phyloP scores from a whole-genome alignment of 805 yeast genomes.

The Priceomyces fermenticarens region DNA sequence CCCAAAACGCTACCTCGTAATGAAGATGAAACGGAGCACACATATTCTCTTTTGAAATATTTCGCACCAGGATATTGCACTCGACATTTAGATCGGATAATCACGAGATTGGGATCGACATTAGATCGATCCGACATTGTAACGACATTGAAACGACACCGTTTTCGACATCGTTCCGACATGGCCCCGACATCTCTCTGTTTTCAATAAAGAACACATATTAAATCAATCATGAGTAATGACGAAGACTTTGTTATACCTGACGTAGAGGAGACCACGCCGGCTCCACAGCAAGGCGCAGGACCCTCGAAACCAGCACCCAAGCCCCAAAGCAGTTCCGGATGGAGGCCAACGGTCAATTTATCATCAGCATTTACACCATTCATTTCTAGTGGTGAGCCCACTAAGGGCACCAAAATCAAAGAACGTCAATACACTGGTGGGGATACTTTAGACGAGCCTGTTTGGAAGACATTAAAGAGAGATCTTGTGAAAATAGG shows the following conservation, averaged over 20 bases:
- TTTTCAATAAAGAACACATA: not conserved
- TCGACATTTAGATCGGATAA: too few relatives aligned
- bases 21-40: too few relatives aligned
- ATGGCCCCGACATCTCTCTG: too few relatives aligned
- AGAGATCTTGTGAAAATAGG: slow-evolving; percentile 37
- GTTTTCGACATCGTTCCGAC: too few relatives aligned
- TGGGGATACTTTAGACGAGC: slow-evolving; percentile 72
- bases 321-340: not conserved
- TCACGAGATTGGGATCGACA: too few relatives aligned
- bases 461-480: slow-evolving; percentile 53
- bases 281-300: slow-evolving; percentile 1
- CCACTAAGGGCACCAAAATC: slow-evolving; percentile 21
- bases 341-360: slow-evolving; percentile 27
- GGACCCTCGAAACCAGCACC: not conserved
- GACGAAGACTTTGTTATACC: slow-evolving; percentile 34
- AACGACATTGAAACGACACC: too few relatives aligned
- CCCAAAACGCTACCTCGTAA: too few relatives aligned
- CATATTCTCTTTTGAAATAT: too few relatives aligned
- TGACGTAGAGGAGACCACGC: slow-evolving; percentile 26
- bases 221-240: not conserved
- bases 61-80: too few relatives aligned
- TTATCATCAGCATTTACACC: slow-evolving; percentile 34
- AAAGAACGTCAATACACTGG: slow-evolving; percentile 57
- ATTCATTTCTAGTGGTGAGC: slow-evolving; percentile 17
- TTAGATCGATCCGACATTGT: too few relatives aligned